phyloP scores from a whole-genome alignment of 805 yeast genomes.

The Cyberlindnera nakhonratchasimensis region DNA sequence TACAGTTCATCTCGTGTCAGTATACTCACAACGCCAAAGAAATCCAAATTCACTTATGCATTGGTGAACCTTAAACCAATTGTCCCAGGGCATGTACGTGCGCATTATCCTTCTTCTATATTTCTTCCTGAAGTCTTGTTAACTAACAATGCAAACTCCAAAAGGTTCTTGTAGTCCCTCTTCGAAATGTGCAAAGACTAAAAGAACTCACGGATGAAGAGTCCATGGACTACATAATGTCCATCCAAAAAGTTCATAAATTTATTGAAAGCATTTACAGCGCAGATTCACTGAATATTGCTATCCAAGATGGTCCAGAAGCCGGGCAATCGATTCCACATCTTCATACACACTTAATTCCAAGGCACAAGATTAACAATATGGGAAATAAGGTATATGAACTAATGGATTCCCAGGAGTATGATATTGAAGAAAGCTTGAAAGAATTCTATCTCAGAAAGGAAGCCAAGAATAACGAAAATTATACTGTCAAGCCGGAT shows the following conservation, averaged over 20 bases:
- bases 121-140: not conserved
- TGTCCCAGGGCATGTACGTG: conserved; percentile 78
- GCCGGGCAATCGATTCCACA: conserved; percentile 98
- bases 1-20: not conserved
- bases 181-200: conserved; percentile 62
- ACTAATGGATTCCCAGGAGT: conserved; percentile 51
- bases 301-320: conserved; percentile 94
- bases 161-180: conserved; percentile 68
- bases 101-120: conserved; percentile 8
- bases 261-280: conserved; percentile 64
- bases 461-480: conserved; percentile 23
- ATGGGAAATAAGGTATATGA: conserved; percentile 73
- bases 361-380: conserved; percentile 59
- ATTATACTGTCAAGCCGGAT: conserved; percentile 39
- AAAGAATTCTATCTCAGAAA: conserved; percentile 32
- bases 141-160: not conserved
- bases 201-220: conserved; percentile 72
- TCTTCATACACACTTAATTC: conserved; percentile 90
- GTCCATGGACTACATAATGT: conserved; percentile 67
- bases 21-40: conserved; percentile 29
- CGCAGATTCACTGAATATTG: conserved; percentile 83
- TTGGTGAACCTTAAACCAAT: conserved; percentile 89
- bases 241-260: conserved; percentile 66
- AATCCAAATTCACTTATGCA: conserved; percentile 68
- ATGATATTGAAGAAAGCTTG: conserved; percentile 38